phyloP scores from a whole-genome alignment of 129 eudicot genomes.

The Chrysanthemum makinoi region DNA sequence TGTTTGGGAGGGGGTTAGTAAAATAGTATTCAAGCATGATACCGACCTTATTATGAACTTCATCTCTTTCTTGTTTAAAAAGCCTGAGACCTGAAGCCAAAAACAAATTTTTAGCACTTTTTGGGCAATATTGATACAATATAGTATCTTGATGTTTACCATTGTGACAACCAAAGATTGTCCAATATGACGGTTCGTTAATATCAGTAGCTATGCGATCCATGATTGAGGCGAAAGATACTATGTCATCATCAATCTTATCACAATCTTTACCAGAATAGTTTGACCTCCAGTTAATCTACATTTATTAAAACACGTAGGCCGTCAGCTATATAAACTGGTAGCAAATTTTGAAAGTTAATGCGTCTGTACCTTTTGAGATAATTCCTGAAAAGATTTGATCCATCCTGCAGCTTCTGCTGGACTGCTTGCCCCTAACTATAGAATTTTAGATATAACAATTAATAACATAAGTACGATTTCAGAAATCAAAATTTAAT shows the following conservation, averaged over 20 bases:
- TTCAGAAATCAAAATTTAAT: background rate
- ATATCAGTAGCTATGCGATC: slow-evolving; percentile 57
- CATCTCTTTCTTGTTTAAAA: slow-evolving; percentile 63
- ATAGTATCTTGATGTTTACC: slow-evolving; percentile 35
- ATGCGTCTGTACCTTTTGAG: slow-evolving; percentile 48
- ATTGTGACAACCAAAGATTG: slow-evolving; percentile 62
- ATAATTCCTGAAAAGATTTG: slow-evolving; percentile 45
- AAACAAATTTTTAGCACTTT: slow-evolving; percentile 11
- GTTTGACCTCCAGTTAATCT: slow-evolving; percentile 55
- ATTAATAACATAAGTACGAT: background rate
- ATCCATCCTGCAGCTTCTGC: slow-evolving; percentile 79
- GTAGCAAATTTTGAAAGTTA: slow-evolving; percentile 10
- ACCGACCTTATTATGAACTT: slow-evolving; percentile 45
- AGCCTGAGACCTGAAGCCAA: slow-evolving; percentile 59
- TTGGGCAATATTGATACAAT: slow-evolving; percentile 2
- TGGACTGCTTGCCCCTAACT: slow-evolving; percentile 79
- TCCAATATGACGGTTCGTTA: slow-evolving; percentile 73
- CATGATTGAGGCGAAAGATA: slow-evolving; percentile 44
- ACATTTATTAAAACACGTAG: slow-evolving; percentile 23
- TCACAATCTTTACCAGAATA: slow-evolving; percentile 32
- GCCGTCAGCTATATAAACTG: slow-evolving; percentile 16
- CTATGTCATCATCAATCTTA: slow-evolving; percentile 39
- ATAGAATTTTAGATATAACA: slow-evolving; percentile 12
- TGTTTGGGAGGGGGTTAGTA: background rate
- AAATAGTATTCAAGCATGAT: background rate